These are phyloP conservation scores for Abrus precatorius DNA, from an alignment of 306 rosid species.

Conservation along the genomic window DNA sequence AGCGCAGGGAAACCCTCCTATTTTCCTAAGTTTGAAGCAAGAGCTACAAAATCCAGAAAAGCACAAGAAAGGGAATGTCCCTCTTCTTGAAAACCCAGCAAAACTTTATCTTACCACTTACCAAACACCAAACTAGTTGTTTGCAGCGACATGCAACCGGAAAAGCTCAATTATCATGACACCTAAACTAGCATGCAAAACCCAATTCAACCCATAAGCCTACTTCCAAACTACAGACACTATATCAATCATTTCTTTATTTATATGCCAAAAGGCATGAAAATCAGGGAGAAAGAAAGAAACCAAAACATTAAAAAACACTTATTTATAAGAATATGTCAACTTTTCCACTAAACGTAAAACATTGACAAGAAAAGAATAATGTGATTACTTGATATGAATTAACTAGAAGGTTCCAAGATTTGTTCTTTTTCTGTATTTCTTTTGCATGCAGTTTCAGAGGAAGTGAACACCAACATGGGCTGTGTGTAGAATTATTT, in stretches of 20 bases:
- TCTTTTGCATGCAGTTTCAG: slow-evolving; percentile 43
- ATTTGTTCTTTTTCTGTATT: slow-evolving; percentile 32
- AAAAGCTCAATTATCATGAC: slow-evolving; percentile 40
- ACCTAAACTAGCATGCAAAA: slow-evolving; percentile 34
- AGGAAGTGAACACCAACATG: slow-evolving; percentile 19
- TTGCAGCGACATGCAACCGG: slow-evolving; percentile 29
- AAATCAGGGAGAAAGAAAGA: not conserved
- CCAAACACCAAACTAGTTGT: slow-evolving; percentile 32
- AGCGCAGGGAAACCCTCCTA: not conserved
- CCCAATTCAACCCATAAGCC: slow-evolving; percentile 11
- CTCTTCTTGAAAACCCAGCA: slow-evolving; percentile 9
- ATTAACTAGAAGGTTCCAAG: slow-evolving; percentile 15
- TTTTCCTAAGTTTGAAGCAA: slow-evolving; percentile 20
- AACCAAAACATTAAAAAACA: not conserved
- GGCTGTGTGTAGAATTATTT: slow-evolving; percentile 4
- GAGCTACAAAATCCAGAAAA: not conserved
- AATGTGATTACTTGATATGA: not conserved
- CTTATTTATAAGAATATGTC: not conserved
- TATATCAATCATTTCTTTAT: not conserved
- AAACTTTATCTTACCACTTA: slow-evolving; percentile 13
- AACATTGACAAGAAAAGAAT: slow-evolving; percentile 20
- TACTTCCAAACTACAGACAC: not conserved
- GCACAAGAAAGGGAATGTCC: slow-evolving; percentile 7
- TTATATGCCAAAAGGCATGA: not conserved
- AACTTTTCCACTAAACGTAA: slow-evolving; percentile 14